These are phyloP conservation scores for Ophiocordyceps robertsii DNA, from an alignment of 2,329 filamentous ascomycete genomes.

Conservation along the genomic window DNA sequence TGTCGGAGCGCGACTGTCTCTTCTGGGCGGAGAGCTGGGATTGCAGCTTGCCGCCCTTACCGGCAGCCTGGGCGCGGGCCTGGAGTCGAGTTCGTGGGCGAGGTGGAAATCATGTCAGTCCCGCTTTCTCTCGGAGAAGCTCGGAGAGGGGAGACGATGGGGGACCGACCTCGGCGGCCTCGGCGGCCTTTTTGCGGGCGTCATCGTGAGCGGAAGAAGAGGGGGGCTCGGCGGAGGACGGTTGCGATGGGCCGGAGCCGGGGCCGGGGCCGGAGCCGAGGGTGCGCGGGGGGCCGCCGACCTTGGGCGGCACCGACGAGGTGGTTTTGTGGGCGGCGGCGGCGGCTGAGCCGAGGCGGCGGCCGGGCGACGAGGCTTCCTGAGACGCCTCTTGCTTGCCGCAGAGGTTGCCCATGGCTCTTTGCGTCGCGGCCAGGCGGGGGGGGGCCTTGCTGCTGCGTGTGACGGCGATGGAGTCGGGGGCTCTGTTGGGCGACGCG, in stretches of 20 bases:
- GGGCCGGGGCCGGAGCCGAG: constrained; percentile 36
- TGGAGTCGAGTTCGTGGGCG: constrained; percentile 17
- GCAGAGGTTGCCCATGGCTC: constrained; percentile 75
- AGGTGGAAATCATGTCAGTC: too few relatives aligned
- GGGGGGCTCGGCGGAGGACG: constrained; percentile 5
- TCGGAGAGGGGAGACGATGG: too few relatives aligned
- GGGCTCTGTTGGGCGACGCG: too few relatives aligned
- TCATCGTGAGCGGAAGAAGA: constrained; percentile 30
- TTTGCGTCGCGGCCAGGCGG: neutral
- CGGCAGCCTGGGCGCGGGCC: constrained; percentile 52
- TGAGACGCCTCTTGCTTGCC: constrained; percentile 53
- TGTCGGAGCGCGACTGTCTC: constrained; percentile 55
- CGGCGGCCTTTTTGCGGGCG: constrained; percentile 59
- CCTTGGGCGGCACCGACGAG: constrained; percentile 36
- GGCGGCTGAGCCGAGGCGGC: constrained; percentile 47
- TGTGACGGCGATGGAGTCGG: too few relatives aligned
- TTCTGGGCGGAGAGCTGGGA: constrained; percentile 62
- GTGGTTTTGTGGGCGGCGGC: constrained; percentile 28
- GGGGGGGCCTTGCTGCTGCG: neutral
- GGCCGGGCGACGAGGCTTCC: constrained; percentile 53
- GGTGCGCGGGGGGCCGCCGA: constrained; percentile 47
- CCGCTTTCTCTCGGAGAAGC: too few relatives aligned
- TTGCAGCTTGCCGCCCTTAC: constrained; percentile 52
- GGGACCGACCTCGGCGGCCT: constrained; percentile 65
- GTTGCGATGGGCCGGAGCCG: constrained; percentile 8